Evolutionary conservation across 2,329 filamentous ascomycete species (phyloP).

Genomic region (Phialophora macrospora): DNA sequence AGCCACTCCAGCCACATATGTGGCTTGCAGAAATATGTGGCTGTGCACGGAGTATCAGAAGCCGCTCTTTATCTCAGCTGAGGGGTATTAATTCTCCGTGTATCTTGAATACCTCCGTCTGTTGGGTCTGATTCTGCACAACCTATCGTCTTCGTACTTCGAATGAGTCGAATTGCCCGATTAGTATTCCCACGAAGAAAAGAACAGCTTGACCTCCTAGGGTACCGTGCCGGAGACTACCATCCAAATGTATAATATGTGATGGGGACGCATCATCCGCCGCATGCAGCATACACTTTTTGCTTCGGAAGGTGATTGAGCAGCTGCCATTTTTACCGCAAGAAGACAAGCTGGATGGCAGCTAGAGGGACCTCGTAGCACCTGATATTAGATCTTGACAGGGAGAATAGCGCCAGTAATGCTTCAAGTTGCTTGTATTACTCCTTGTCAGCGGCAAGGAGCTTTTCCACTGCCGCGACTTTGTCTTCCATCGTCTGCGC

Average conservation of each 20-base stretch:
- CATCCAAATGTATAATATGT: too few relatives aligned
- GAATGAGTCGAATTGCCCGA: neutral
- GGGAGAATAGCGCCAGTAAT: neutral
- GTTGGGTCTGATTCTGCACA: neutral
- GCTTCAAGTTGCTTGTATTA: neutral
- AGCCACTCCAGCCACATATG: conserved; percentile 19
- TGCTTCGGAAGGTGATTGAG: too few relatives aligned
- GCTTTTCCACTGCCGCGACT: conserved; percentile 64
- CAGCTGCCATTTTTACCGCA: too few relatives aligned
- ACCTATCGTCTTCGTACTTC: neutral
- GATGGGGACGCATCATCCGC: too few relatives aligned
- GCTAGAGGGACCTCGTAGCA: neutral
- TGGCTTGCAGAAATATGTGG: conserved; percentile 12
- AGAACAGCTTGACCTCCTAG: too few relatives aligned
- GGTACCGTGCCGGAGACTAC: too few relatives aligned
- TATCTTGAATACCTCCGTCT: neutral
- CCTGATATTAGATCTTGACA: neutral
- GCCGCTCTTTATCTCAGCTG: conserved; percentile 6
- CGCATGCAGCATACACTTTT: too few relatives aligned
- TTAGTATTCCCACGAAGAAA: too few relatives aligned
- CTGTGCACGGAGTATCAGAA: neutral
- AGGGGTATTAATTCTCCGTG: neutral
- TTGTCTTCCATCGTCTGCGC: conserved; percentile 80
- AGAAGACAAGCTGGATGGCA: too few relatives aligned
- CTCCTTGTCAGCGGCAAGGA: conserved; percentile 49